Percentiles rank a stretch among this genome's conserved stretches.
Evolutionary conservation across 2,329 filamentous ascomycete genomes (phyloP).

Genomic region (Stachybotrys chlorohalonatus): DNA sequence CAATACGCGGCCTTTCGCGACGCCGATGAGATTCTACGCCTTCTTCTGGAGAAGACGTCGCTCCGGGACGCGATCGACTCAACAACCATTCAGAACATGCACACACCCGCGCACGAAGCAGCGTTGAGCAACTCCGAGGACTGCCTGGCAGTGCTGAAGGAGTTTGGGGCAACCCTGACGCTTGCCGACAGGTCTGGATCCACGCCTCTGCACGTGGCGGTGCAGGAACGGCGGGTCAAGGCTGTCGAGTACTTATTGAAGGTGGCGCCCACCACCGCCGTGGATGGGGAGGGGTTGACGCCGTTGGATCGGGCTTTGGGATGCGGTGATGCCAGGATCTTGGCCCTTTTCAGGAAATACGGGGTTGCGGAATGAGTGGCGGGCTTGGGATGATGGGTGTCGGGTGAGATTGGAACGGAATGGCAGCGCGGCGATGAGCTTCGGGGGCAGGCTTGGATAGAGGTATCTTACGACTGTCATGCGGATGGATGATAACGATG

Average conservation of each 20-base stretch:
- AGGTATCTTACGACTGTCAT: no score
- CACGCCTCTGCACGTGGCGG: background rate
- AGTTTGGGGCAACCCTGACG: background rate
- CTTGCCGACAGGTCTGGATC: background rate
- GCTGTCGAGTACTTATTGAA: background rate
- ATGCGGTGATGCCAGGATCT: background rate
- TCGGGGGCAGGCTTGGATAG: no score
- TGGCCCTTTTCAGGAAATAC: background rate
- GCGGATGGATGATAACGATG: no score
- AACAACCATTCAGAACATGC: background rate
- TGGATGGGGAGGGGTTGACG: background rate
- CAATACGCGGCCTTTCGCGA: background rate
- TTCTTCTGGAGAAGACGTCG: background rate
- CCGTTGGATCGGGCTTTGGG: background rate
- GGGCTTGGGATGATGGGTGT: no score
- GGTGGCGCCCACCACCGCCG: background rate
- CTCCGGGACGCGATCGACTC: background rate
- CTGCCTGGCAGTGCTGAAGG: background rate
- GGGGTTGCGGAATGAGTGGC: background rate
- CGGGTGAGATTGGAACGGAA: no score
- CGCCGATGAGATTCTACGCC: background rate
- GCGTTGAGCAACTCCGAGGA: background rate
- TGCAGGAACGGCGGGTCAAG: background rate
- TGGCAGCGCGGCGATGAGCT: no score
- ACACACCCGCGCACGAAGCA: background rate